A percentile compares a stretch with the other conserved stretches of the same genome.
Conservation (phyloP, 2,329 filamentous ascomycete species). For the Sclerotinia subarctica region DNA sequence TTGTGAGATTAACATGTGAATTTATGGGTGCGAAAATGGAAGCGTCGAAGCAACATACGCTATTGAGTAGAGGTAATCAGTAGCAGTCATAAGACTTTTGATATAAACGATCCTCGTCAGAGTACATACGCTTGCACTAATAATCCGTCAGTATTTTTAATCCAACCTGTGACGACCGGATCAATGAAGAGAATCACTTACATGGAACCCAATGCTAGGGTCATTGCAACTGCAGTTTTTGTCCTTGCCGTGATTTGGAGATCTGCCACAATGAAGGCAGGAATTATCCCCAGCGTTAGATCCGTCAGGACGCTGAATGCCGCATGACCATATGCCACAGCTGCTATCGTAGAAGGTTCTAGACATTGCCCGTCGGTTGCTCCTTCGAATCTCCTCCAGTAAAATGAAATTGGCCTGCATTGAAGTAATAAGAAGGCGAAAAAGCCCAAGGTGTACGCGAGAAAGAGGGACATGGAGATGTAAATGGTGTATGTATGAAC, state of each 20-base stretch:
- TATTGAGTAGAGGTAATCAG: conserved; percentile 33
- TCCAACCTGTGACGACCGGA: background rate
- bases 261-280: conserved; percentile 43
- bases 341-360: conserved; percentile 30
- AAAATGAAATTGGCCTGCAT: conserved; percentile 38
- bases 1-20: background rate
- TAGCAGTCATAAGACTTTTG: conserved; percentile 23
- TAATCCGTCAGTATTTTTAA: conserved; percentile 7
- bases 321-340: conserved; percentile 41
- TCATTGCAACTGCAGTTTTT: conserved; percentile 40
- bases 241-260: conserved; percentile 41
- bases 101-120: conserved; percentile 36
- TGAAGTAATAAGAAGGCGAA: conserved; percentile 11
- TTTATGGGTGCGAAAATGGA: background rate
- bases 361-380: conserved; percentile 36
- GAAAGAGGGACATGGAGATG: conserved; percentile 20
- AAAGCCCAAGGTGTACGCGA: conserved; percentile 37
- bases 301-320: conserved; percentile 41
- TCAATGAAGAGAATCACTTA: conserved; percentile 30
- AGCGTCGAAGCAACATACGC: conserved; percentile 24
- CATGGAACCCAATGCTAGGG: conserved; percentile 40
- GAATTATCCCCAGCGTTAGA: conserved; percentile 42
- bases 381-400: conserved; percentile 39
- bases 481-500: conserved; percentile 7
- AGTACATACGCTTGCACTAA: conserved; percentile 33